Percentiles rank a stretch among this genome's conserved stretches.
Conservation (phyloP, 2,329 filamentous ascomycete genomes). For the Aureobasidium melanogenum region DNA sequence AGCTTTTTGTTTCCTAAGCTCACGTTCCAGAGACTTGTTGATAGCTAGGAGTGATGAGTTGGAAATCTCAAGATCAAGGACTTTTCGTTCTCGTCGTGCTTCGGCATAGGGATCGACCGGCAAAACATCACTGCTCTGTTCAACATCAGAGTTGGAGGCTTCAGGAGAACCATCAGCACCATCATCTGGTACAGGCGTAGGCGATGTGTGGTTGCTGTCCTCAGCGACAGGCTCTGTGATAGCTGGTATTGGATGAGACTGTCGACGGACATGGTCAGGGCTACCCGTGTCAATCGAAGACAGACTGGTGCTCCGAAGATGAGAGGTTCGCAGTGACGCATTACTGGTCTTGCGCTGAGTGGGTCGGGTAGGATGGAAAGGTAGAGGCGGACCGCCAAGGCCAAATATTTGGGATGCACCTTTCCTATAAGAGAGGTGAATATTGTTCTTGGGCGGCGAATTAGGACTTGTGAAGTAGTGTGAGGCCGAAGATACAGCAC, state of each 20-base stretch:
- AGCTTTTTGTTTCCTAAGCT: conserved; percentile 81
- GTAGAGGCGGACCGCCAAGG: conserved; percentile 1
- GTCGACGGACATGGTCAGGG: not conserved
- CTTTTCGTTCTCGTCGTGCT: conserved; percentile 84
- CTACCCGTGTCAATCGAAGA: conserved; percentile 10
- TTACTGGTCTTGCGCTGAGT: not conserved
- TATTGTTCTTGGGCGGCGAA: conserved; percentile 39
- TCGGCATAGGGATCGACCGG: conserved; percentile 70
- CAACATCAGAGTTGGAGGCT: not conserved
- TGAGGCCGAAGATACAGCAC: conserved; percentile 20
- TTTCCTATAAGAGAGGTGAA: conserved; percentile 41
- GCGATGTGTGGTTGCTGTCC: not conserved
- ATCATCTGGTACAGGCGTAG: not conserved
- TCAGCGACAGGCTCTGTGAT: not conserved
- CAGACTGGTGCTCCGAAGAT: conserved; percentile 1
- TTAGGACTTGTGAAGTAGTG: conserved; percentile 26
- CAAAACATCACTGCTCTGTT: conserved; percentile 31
- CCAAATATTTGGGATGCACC: conserved; percentile 41
- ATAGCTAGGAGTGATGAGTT: conserved; percentile 93
- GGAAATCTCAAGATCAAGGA: conserved; percentile 91
- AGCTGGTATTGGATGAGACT: not conserved
- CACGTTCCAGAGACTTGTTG: conserved; percentile 83
- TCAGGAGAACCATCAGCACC: not conserved
- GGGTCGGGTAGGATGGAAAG: not conserved
- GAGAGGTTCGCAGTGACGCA: not conserved